Evolutionary conservation across 352 stramenopile genomes (phyloP).

Genomic region (Pythium diclinum): DNA sequence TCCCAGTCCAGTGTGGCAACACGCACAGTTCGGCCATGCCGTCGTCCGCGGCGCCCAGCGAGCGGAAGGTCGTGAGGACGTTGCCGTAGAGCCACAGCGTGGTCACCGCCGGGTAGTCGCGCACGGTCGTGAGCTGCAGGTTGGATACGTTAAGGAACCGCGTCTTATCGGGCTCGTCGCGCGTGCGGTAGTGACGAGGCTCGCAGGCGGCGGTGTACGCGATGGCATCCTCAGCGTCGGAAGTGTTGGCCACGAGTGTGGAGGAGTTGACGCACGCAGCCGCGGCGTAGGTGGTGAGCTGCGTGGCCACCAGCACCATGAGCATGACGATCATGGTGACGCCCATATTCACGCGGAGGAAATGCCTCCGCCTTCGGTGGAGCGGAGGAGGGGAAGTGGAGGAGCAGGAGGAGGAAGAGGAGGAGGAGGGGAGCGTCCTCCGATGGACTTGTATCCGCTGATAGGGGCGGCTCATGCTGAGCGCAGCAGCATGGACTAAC

Average conservation of each 20-base stretch:
- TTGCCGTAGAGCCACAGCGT: conserved; percentile 55
- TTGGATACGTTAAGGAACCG: conserved; percentile 66
- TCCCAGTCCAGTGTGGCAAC: not conserved
- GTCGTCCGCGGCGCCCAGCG: conserved; percentile 34
- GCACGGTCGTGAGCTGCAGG: conserved; percentile 42
- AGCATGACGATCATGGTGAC: not conserved
- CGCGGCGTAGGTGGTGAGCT: not conserved
- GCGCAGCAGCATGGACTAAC: not conserved
- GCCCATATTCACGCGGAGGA: not conserved
- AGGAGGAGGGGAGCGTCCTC: not conserved
- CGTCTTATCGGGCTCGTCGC: conserved; percentile 27
- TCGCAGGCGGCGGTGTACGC: conserved; percentile 52
- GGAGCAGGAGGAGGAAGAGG: not conserved
- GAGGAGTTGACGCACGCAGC: conserved; percentile 37
- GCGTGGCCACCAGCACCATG: not conserved
- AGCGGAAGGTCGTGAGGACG: conserved; percentile 46
- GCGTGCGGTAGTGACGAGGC: conserved; percentile 41
- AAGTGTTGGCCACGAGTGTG: conserved; percentile 38
- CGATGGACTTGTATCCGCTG: not conserved
- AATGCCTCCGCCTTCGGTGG: not conserved
- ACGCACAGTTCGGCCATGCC: conserved; percentile 49
- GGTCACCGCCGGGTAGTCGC: conserved; percentile 53
- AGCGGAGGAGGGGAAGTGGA: not conserved
- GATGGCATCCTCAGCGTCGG: conserved; percentile 35
- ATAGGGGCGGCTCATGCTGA: not conserved